phyloP scores from a whole-genome alignment of 768 basidiomycete genomes.

The Suillus spraguei region DNA sequence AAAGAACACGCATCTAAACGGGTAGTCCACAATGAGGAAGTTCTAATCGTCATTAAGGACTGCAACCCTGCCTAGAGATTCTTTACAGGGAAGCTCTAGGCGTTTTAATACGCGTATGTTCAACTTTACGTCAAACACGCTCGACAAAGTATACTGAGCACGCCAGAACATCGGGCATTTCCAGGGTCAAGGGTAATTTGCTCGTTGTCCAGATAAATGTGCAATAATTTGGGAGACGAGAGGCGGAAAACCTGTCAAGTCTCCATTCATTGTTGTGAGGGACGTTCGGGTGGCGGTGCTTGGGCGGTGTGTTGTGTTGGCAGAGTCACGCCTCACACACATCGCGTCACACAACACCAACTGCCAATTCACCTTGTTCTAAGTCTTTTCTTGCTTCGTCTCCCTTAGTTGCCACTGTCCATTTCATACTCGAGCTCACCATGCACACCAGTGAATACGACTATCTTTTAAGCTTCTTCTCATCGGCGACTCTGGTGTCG shows the following conservation, averaged over 20 bases:
- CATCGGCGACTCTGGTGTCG: conserved; percentile 95
- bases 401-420: conserved; percentile 22
- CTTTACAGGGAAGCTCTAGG: background rate
- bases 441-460: conserved; percentile 96
- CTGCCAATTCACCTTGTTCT: conserved; percentile 41
- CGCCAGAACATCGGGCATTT: too few species aligned
- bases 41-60: background rate
- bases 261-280: conserved; percentile 10
- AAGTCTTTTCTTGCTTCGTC: conserved; percentile 37
- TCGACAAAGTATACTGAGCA: background rate
- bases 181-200: background rate
- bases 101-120: background rate
- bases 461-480: conserved; percentile 94
- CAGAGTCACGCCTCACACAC: conserved; percentile 30
- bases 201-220: conserved; percentile 4
- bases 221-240: background rate
- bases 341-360: conserved; percentile 36
- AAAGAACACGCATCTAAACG: conserved; percentile 3
- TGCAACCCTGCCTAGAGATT: background rate
- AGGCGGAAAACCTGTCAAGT: background rate
- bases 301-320: conserved; percentile 23
- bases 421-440: conserved; percentile 30
- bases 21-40: background rate
- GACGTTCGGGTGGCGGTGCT: conserved; percentile 20
- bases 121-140: background rate